Evolutionary conservation across 371 early-diverging fungal species (phyloP).

Genomic region (Lichtheimia ramosa): DNA sequence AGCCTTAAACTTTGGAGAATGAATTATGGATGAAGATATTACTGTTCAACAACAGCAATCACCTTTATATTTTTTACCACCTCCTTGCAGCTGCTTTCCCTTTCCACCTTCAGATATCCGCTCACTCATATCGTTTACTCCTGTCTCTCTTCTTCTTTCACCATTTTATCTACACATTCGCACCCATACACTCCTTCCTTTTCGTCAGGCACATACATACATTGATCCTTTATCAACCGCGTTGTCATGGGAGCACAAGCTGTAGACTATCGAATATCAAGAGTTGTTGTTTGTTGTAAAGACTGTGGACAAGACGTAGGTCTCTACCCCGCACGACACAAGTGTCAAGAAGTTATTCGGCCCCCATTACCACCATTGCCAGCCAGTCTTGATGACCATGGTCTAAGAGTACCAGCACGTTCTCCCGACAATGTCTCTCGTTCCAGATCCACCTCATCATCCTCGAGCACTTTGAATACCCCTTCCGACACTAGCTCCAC

Average conservation of each 20-base stretch:
- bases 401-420: slow-evolving; percentile 16
- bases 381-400: slow-evolving; percentile 13
- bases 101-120: too few species aligned
- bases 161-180: not conserved
- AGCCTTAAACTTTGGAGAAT: not conserved
- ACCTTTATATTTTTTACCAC: too few species aligned
- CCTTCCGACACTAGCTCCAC: slow-evolving; percentile 14
- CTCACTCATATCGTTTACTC: too few species aligned
- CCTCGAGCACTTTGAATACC: slow-evolving; percentile 9
- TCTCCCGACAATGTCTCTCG: slow-evolving; percentile 10
- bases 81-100: too few species aligned
- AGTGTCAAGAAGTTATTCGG: slow-evolving; percentile 49
- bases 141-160: not conserved
- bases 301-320: slow-evolving; percentile 75
- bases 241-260: slow-evolving; percentile 43
- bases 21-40: not conserved
- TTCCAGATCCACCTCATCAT: slow-evolving; percentile 16
- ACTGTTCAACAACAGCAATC: too few species aligned
- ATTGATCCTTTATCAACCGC: not conserved
- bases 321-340: slow-evolving; percentile 66
- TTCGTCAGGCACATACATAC: not conserved
- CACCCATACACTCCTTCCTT: not conserved
- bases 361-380: slow-evolving; percentile 50
- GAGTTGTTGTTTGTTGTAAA: slow-evolving; percentile 62
- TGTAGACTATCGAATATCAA: slow-evolving; percentile 68